These are phyloP conservation scores for Botryococcus braunii DNA, from an alignment of 163 green algal species.

Conservation along the genomic window DNA sequence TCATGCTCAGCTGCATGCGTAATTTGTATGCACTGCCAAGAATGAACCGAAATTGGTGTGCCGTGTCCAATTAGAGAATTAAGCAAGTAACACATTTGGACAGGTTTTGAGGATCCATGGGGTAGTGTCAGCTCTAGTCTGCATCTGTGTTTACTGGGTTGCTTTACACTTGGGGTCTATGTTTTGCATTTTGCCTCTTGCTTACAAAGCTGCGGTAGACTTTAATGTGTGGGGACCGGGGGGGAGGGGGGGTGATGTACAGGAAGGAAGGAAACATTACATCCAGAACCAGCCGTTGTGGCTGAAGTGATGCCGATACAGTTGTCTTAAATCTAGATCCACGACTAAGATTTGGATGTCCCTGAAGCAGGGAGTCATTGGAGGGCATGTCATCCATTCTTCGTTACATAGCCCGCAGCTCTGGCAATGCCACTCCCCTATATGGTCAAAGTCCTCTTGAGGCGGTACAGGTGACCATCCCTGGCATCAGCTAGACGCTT, in stretches of 20 bases:
- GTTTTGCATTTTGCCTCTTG: background rate
- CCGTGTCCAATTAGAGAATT: background rate
- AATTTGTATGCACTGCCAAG: too few species aligned
- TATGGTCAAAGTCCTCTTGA: conserved; percentile 47
- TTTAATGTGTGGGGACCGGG: background rate
- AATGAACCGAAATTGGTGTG: too few species aligned
- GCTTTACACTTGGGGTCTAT: too few species aligned
- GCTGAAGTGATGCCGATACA: background rate
- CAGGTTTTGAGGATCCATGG: too few species aligned
- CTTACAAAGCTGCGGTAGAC: background rate
- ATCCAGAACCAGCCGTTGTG: too few species aligned
- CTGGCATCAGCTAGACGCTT: background rate
- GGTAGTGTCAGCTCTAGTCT: too few species aligned
- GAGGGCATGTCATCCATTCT: conserved; percentile 43
- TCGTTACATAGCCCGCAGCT: conserved; percentile 51
- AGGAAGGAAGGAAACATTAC: background rate
- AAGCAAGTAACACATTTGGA: background rate
- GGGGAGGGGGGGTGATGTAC: background rate
- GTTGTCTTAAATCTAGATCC: background rate
- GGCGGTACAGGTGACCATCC: conserved; percentile 40
- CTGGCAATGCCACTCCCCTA: conserved; percentile 21
- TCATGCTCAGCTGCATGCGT: too few species aligned
- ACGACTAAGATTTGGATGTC: background rate
- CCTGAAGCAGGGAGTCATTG: conserved; percentile 43
- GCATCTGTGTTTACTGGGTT: too few species aligned